Percentiles rank a stretch among this genome's conserved stretches.
These are phyloP conservation scores for Emiliania huxleyi DNA, from an alignment of 78 protist species.

Conservation along the genomic window DNA sequence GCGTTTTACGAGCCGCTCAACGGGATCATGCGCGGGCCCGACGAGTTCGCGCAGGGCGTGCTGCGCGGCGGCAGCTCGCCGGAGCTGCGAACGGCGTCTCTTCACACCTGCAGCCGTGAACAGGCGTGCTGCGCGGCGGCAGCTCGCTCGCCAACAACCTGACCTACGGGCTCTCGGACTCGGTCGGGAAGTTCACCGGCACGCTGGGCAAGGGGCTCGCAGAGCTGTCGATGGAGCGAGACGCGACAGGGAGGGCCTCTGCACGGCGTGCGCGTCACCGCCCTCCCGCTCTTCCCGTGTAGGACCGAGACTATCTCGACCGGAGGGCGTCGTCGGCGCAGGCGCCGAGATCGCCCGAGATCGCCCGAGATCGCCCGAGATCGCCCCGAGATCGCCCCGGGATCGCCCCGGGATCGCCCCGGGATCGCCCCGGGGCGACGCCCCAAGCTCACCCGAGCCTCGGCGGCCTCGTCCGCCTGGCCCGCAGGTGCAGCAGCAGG, in stretches of 20 bases:
- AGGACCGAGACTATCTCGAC: not conserved
- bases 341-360: not conserved
- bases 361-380: no score
- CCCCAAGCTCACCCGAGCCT: not conserved
- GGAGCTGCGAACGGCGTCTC: no score
- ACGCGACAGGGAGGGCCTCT: no score
- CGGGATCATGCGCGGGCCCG: not conserved
- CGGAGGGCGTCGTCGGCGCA: not conserved
- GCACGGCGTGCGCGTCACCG: no score
- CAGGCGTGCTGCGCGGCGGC: not conserved
- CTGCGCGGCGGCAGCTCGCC: not conserved
- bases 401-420: no score
- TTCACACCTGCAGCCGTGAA: no score
- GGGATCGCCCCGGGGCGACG: no score
- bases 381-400: no score
- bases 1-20: slow-evolving; percentile 9
- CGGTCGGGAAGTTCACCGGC: not conserved
- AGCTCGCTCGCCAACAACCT: not conserved
- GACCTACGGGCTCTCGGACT: not conserved
- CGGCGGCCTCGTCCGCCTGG: no score
- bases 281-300: no score
- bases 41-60: slow-evolving; percentile 18
- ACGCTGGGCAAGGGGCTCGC: slow-evolving; percentile 13
- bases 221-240: not conserved
- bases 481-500: no score